Percentiles rank a stretch among this genome's conserved stretches.
phyloP scores from a whole-genome alignment of 176 grass and related monocot species.

The barley (Hordeum vulgare) region MorexV3_pseudomolecules_assembly NC_058518.1:9315973-9316472 shows the following conservation, averaged over 20 bases:
- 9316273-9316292: slow-evolving; percentile 61
- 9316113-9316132: background rate
- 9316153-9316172: background rate
- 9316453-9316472: slow-evolving; percentile 75
- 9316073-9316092: no score
- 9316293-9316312: slow-evolving; percentile 75
- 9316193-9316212: background rate
- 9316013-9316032: background rate
- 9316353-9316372: slow-evolving; percentile 95
- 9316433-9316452: slow-evolving; percentile 78
- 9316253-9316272: background rate
- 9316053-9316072: no score
- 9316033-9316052: no score
- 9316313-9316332: slow-evolving; percentile 67
- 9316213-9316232: background rate
- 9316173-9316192: background rate
- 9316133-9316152: background rate
- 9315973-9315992: no score
- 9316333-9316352: slow-evolving; percentile 75
- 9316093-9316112: background rate
- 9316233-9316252: background rate
- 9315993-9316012: background rate
- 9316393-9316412: slow-evolving; percentile 81
- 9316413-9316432: slow-evolving; percentile 74
- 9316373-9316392: slow-evolving; percentile 88